Evolutionary conservation across 176 grass and related monocot species (phyloP).

Genomic region (Triticum dicoccoides): DNA sequence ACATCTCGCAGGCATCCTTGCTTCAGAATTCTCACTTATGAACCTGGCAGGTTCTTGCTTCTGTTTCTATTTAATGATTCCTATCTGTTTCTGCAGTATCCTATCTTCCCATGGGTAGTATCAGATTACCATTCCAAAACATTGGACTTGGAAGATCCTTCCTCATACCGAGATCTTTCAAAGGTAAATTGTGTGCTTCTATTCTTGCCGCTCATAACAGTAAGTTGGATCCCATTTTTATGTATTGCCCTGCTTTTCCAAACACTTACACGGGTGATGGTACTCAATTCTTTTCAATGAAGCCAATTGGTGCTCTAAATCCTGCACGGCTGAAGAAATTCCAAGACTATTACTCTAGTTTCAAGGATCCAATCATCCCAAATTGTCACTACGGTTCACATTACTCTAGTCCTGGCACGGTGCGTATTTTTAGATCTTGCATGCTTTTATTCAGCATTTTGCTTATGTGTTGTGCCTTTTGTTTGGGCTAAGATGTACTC

Average conservation of each 20-base stretch:
- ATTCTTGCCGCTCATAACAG: background rate
- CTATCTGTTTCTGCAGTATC: conserved; percentile 66
- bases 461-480: conserved; percentile 20
- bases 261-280: conserved; percentile 19
- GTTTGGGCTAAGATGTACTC: background rate
- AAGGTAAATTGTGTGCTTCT: conserved; percentile 38
- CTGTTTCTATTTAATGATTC: conserved; percentile 9
- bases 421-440: conserved; percentile 28
- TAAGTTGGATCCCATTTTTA: conserved; percentile 16
- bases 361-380: conserved; percentile 82
- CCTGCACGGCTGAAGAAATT: conserved; percentile 79
- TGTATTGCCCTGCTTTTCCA: conserved; percentile 15
- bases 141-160: conserved; percentile 68
- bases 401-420: conserved; percentile 73
- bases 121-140: conserved; percentile 79
- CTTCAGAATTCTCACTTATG: conserved; percentile 33
- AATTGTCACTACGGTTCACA: conserved; percentile 96
- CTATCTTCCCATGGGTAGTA: conserved; percentile 96
- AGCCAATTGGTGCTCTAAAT: conserved; percentile 97
- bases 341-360: conserved; percentile 77
- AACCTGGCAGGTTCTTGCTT: conserved; percentile 8
- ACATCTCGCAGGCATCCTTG: conserved; percentile 67
- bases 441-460: conserved; percentile 28
- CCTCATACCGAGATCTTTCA: conserved; percentile 86
- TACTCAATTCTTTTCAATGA: conserved; percentile 48